Evolutionary conservation across 2,329 filamentous ascomycete genomes (phyloP).

Genomic region (Xylaria arbuscula): DNA sequence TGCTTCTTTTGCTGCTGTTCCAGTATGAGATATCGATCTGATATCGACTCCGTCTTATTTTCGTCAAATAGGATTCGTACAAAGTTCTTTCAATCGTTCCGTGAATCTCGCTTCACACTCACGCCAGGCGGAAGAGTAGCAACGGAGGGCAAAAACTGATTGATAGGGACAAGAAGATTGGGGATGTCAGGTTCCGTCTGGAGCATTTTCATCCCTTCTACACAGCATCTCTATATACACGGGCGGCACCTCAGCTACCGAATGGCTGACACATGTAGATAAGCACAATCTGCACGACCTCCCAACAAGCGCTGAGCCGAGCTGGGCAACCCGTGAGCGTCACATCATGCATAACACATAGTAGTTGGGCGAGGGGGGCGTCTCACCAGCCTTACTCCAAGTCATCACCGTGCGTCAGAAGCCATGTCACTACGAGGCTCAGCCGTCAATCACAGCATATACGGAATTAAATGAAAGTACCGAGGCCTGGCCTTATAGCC

Average conservation of each 20-base stretch:
- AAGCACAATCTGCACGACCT: neutral
- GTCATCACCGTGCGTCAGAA: neutral
- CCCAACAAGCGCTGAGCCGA: conserved; percentile 5
- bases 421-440: conserved; percentile 21
- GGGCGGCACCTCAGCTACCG: neutral
- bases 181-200: neutral
- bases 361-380: conserved; percentile 24
- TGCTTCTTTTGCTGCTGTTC: neutral
- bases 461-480: neutral
- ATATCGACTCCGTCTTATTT: neutral
- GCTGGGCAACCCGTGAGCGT: conserved; percentile 8
- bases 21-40: neutral
- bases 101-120: neutral
- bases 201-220: neutral
- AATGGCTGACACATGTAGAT: neutral
- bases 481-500: neutral
- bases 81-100: neutral
- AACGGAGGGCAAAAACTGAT: neutral
- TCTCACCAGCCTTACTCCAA: conserved; percentile 1
- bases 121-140: neutral
- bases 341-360: conserved; percentile 14
- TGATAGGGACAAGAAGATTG: neutral
- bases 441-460: neutral
- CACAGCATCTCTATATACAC: conserved; percentile 16
- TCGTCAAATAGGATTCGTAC: neutral